Evolutionary conservation across 225 moss, liverwort and hornwort genomes (phyloP), one percentile per base, ranked within the genome.

Genomic region (Physcomitrium patens): DNA sequence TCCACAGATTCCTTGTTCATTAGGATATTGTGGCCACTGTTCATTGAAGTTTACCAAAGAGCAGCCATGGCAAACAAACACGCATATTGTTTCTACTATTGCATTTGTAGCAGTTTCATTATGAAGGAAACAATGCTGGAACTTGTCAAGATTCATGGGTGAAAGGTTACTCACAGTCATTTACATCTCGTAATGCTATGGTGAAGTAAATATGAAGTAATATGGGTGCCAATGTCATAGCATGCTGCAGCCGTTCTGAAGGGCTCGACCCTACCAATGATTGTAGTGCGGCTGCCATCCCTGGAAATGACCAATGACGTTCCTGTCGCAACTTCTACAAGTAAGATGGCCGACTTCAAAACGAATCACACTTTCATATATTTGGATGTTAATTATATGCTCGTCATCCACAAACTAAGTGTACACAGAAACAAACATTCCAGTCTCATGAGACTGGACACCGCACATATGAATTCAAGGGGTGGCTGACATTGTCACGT

Each of bases 271-370:
- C 95, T 83, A 90, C 76, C 10, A 80, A 65, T 50, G 82, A 77
- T 89, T 90, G 89, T 78, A 99, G 73, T 10, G 94, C 94, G 48
- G 80, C 85, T 82, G 89, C 90, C 97, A 99, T 99, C 26, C 97
- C 95, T 65, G 91, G 89, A 56, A 82, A 90, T 5, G 95, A 89
- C 97, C 97, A 99, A 80, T 95, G 95, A 57, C 97, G 93, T 68
- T 99, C 97, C 94, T 97, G 84, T 78, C 60, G 42, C n/a, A 12
- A 76, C 68, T 63, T 41, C 26, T 2, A 23, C 62, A 44, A 1
- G 73, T 77, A 24, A 77, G 77, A 72, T 73, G 27, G 68, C 0
- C 44, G 53, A 23, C 52, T 59, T 20, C 45, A 13, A 73, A 1
- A 4, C 31, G 31, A 37, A 37, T 7, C 31, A 37, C 5, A 57